Percentiles rank a stretch among this genome's conserved stretches.
These are phyloP conservation scores for Monosporozyma servazzii DNA, from an alignment of 805 yeast genomes.

Conservation along the genomic window DNA sequence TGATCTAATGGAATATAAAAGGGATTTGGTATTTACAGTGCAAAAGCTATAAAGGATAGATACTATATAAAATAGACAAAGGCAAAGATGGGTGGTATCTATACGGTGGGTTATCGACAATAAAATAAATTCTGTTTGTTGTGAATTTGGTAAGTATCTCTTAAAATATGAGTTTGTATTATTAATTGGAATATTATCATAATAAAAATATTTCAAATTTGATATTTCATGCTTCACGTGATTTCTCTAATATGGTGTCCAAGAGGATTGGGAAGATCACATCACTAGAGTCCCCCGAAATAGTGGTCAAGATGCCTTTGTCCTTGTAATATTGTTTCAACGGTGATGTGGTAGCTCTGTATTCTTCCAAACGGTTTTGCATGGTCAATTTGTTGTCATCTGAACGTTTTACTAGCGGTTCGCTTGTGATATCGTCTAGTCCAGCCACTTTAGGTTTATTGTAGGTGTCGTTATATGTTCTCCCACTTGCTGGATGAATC, in stretches of 20 bases:
- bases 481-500: slow-evolving; percentile 77
- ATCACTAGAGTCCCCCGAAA: slow-evolving; percentile 76
- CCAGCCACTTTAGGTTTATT: slow-evolving; percentile 83
- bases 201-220: background rate
- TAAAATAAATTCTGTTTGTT: background rate
- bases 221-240: background rate
- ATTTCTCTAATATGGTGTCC: background rate
- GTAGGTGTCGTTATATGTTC: slow-evolving; percentile 77
- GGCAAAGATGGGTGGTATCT: background rate
- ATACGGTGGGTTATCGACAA: background rate
- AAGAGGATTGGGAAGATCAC: slow-evolving; percentile 66
- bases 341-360: slow-evolving; percentile 51
- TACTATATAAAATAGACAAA: background rate
- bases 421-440: slow-evolving; percentile 83
- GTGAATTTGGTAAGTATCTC: background rate
- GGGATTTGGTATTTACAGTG: background rate
- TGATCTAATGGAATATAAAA: background rate
- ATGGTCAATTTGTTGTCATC: slow-evolving; percentile 79
- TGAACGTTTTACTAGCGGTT: slow-evolving; percentile 64
- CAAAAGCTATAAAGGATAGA: background rate
- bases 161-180: background rate
- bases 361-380: slow-evolving; percentile 53
- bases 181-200: background rate
- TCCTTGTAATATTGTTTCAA: slow-evolving; percentile 51
- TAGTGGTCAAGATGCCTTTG: slow-evolving; percentile 42